Conservation (phyloP, 768 basidiomycete species). For the Cystobasidium tubakii region DNA sequence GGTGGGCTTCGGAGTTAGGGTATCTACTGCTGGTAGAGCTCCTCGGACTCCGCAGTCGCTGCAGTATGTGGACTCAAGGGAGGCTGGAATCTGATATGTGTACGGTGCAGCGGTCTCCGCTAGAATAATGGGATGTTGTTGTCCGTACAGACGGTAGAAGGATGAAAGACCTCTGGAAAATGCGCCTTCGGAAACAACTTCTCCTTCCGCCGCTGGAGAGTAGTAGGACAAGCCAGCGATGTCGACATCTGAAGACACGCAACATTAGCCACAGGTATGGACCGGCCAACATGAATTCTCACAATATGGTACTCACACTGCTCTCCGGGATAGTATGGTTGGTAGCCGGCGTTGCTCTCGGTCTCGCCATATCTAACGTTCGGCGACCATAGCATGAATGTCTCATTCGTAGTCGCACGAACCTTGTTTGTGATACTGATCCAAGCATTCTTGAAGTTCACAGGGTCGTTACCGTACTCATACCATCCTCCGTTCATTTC, state of each 20-base stretch:
- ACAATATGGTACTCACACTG: too few species aligned
- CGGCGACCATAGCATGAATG: constrained; percentile 38
- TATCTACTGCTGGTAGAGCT: constrained; percentile 1
- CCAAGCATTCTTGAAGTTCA: constrained; percentile 33
- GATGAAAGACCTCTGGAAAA: constrained; percentile 21
- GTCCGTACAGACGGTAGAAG: constrained; percentile 29
- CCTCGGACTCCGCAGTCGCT: constrained; percentile 28
- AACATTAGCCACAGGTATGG: too few species aligned
- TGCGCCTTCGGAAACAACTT: constrained; percentile 7
- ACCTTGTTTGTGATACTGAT: constrained; percentile 23
- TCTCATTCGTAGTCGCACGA: constrained; percentile 30
- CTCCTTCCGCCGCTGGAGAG: constrained; percentile 30
- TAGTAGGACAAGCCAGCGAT: constrained; percentile 39
- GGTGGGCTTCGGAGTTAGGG: constrained; percentile 25
- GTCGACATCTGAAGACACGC: constrained; percentile 29
- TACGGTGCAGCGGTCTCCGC: constrained; percentile 39
- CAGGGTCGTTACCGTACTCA: constrained; percentile 35
- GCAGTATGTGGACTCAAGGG: constrained; percentile 14
- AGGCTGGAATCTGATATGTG: constrained; percentile 38
- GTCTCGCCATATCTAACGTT: constrained; percentile 36
- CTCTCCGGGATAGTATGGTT: constrained; percentile 37
- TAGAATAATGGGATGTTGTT: constrained; percentile 37
- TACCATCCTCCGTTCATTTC: constrained; percentile 41
- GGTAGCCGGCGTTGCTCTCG: constrained; percentile 30
- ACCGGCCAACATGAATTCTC: too few species aligned